These are phyloP conservation scores for Xylaria longipes DNA, from an alignment of 495 filamentous ascomycete genomes.

Conservation along the genomic window DNA sequence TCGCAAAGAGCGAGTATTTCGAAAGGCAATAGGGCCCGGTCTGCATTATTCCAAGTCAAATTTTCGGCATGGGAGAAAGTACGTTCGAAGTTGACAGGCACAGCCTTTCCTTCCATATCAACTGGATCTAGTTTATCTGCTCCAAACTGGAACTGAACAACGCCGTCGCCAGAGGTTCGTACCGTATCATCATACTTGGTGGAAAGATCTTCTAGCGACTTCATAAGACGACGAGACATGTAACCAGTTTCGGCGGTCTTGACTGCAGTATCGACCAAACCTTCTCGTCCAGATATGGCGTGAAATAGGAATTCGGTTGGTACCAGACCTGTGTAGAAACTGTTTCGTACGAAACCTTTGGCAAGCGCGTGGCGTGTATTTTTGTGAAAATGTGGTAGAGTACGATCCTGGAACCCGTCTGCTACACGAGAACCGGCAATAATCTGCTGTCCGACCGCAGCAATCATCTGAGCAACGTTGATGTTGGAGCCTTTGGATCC, in stretches of 20 bases:
- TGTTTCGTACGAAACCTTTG: conserved; percentile 96
- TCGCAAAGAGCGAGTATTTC: conserved; percentile 73
- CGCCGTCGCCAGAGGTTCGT: conserved; percentile 78
- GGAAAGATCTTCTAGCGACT: conserved; percentile 93
- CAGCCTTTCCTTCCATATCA: conserved; percentile 95
- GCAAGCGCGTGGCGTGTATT: conserved; percentile 87
- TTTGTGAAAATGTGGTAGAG: conserved; percentile 93
- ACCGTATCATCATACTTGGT: conserved; percentile 94
- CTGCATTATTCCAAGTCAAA: conserved; percentile 78
- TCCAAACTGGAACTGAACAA: conserved; percentile 97
- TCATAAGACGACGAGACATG: conserved; percentile 98
- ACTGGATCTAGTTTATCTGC: conserved; percentile 94
- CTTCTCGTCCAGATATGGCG: conserved; percentile 97
- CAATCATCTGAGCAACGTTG: conserved; percentile 99
- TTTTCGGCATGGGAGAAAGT: conserved; percentile 87
- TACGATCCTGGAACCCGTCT: conserved; percentile 96
- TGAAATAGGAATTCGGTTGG: conserved; percentile 97
- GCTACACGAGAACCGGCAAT: conserved; percentile 91
- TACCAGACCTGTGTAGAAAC: conserved; percentile 91
- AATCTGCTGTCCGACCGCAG: conserved; percentile 96
- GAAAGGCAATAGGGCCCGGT: conserved; percentile 70
- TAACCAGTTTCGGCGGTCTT: conserved; percentile 99
- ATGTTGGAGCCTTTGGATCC: conserved; percentile 95
- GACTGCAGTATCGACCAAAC: conserved; percentile 98
- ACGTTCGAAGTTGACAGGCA: conserved; percentile 90